phyloP scores from a whole-genome alignment of 768 basidiomycete species.

The Candolleomyces eurysporus region DNA sequence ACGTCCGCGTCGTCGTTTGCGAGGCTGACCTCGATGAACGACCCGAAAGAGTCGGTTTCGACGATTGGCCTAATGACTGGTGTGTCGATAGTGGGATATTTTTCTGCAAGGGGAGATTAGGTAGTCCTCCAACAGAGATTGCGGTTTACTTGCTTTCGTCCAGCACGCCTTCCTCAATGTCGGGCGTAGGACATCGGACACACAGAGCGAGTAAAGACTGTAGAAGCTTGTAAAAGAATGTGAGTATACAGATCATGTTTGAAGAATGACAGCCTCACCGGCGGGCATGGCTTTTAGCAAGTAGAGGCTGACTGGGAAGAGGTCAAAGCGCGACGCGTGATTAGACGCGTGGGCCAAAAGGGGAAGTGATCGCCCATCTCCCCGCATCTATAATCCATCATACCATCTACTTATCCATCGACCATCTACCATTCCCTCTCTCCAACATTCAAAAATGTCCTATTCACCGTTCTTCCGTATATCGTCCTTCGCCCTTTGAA shows the following conservation, averaged over 20 bases:
- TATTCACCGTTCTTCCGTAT: conserved; percentile 10
- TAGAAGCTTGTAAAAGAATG: neutral
- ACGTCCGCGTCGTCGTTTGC: neutral
- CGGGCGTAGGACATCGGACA: too few relatives aligned
- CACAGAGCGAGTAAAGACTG: too few relatives aligned
- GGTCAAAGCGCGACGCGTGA: too few relatives aligned
- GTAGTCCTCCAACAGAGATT: neutral
- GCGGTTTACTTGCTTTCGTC: neutral
- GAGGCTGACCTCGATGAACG: conserved; percentile 7
- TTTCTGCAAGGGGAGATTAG: neutral
- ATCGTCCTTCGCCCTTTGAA: neutral
- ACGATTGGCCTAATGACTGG: neutral
- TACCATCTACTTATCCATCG: neutral
- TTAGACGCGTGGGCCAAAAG: neutral
- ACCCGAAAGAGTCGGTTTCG: neutral
- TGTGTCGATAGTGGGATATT: neutral
- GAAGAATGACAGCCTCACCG: neutral
- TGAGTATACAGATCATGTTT: neutral
- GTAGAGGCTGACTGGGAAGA: neutral
- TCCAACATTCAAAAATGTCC: conserved; percentile 1
- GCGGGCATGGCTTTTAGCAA: neutral
- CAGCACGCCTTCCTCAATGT: conserved; percentile 2
- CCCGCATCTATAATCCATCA: too few relatives aligned
- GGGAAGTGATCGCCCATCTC: neutral
- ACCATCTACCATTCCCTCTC: neutral